Evolutionary conservation across 83 land plant species (phyloP).

Genomic region (Isoetes engelmannii): DNA sequence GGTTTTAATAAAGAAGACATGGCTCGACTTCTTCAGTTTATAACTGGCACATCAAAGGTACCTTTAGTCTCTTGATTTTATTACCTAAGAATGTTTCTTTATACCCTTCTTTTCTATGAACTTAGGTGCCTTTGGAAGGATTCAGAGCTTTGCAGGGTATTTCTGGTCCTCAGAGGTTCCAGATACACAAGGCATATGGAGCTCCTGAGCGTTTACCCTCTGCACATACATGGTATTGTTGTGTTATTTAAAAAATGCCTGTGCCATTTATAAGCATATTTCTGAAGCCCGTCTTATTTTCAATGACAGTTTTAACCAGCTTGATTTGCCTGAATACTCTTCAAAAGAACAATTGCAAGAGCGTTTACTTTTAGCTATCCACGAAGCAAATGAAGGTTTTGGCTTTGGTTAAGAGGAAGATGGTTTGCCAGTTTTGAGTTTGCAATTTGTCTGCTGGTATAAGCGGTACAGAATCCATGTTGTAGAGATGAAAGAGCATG

Average conservation of each 20-base stretch:
- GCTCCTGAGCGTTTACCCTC: slow-evolving; percentile 92
- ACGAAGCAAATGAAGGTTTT: slow-evolving; percentile 98
- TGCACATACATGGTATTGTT: slow-evolving; percentile 88
- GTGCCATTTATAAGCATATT: neutral
- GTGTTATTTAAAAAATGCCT: neutral
- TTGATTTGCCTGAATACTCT: slow-evolving; percentile 91
- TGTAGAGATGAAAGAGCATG: no score
- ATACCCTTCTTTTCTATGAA: no score
- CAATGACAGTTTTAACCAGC: slow-evolving; percentile 81
- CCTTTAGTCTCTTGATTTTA: neutral
- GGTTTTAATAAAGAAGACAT: slow-evolving; percentile 91
- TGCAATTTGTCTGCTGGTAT: no score
- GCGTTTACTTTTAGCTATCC: slow-evolving; percentile 81
- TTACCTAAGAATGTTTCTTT: neutral
- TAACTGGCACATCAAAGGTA: slow-evolving; percentile 99
- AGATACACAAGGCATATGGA: slow-evolving; percentile 99
- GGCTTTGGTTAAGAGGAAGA: slow-evolving; percentile 69
- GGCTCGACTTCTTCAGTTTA: slow-evolving; percentile 96
- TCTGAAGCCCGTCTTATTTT: neutral
- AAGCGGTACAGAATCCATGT: no score
- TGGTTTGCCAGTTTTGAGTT: no score
- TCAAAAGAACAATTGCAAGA: slow-evolving; percentile 83
- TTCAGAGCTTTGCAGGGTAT: slow-evolving; percentile 97
- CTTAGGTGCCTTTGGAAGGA: slow-evolving; percentile 96
- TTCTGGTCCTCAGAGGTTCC: slow-evolving; percentile 92